Base-by-base conservation (phyloP, 179 eudicot genomes). In the Patellifolia procumbens region DNA sequence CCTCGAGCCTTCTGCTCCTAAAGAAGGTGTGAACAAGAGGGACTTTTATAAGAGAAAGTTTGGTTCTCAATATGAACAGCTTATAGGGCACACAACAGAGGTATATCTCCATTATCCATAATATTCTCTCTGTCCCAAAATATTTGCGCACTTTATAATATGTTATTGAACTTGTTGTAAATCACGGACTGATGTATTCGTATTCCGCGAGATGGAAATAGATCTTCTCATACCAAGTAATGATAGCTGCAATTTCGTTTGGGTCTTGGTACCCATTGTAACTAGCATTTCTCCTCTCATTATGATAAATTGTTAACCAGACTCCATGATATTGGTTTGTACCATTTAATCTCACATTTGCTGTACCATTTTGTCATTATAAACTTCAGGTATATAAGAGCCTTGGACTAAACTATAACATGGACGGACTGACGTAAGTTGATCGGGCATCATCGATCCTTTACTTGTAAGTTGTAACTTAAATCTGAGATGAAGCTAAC, bases 371-470 rank as follows among this genome's bases (percentile, higher is more conserved):
- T 24, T 81, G 83, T 34, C 24, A 37, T n/a, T 65, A 65, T 42
- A 5, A 64, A 66, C 70, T 66, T 66, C 88, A 94, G 98, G 81
- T 89, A 60, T 92, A 85, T 73, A 85, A 65, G 82, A 88, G 87
- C 62, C 82, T 90, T 72, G 98, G 94, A 24, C 63, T 94, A 76
- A 88, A 88, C 53, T 92, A 92, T 63, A 81, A 86, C 82, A 75
- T 84, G 63, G 80, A 88, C 29, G 98, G 98, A 35, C 87, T 89
- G 70, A 92, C 94, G 98, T 94, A 85, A 92, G 96, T 68, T 43
- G n/a, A 64, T 43, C 5, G 3, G 45, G 45, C 45, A 39, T 39
- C 32, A 1, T 7, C 55, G 39, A 52, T 8, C 22, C 45, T 32
- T 22, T 1, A 2, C 43, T 61, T n/a, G n/a, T n/a, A n/a, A n/a